Conservation (phyloP, 768 basidiomycete genomes). For the Termitomyces sp. region DNA sequence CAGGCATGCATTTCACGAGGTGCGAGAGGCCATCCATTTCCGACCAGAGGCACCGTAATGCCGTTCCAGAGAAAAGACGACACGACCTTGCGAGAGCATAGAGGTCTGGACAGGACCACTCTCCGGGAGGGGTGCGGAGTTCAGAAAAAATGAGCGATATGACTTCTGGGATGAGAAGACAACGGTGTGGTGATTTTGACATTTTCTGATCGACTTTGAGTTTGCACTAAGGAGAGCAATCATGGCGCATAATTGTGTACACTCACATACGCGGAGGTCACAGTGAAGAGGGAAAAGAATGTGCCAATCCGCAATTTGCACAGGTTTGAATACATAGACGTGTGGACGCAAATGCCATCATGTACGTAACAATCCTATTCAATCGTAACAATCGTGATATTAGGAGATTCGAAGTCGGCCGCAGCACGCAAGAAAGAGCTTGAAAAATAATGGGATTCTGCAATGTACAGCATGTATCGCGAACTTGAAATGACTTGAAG, state of each 20-base stretch:
- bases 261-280: not conserved
- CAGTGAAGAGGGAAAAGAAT: too few species aligned
- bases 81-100: not conserved
- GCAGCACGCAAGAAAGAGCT: too few species aligned
- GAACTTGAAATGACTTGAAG: too few species aligned
- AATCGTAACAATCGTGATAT: too few species aligned
- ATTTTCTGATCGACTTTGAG: not conserved
- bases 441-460: too few species aligned
- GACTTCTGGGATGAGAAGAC: not conserved
- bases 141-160: not conserved
- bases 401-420: too few species aligned
- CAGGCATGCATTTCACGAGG: slow-evolving; percentile 2
- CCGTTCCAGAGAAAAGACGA: not conserved
- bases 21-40: not conserved
- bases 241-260: not conserved
- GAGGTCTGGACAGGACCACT: not conserved
- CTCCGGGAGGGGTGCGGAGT: not conserved
- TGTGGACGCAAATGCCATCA: too few species aligned
- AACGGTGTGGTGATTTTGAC: not conserved
- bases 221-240: not conserved
- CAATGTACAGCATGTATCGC: too few species aligned
- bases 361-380: too few species aligned
- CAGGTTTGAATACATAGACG: too few species aligned
- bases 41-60: not conserved
- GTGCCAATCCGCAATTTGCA: too few species aligned